phyloP scores from a whole-genome alignment of 2,329 filamentous ascomycete genomes.

The Monosporascus sp. region DNA sequence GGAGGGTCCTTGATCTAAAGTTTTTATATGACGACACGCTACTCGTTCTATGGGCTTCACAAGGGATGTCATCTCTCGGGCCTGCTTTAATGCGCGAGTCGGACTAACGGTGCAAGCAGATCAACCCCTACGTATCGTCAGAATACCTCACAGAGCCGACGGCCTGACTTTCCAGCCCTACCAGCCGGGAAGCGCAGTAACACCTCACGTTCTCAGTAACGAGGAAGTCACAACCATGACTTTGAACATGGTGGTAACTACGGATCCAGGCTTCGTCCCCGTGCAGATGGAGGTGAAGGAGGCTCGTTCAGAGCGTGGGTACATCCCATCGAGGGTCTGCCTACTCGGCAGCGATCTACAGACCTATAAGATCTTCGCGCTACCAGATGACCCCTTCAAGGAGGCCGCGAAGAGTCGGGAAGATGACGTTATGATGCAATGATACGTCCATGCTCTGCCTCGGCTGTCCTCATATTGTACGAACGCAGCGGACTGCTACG shows the following conservation, averaged over 20 bases:
- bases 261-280: constrained; percentile 32
- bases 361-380: constrained; percentile 42
- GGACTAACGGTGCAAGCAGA: constrained; percentile 7
- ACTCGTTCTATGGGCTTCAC: constrained; percentile 49
- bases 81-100: neutral
- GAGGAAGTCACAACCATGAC: constrained; percentile 25
- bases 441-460: neutral
- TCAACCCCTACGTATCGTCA: constrained; percentile 22
- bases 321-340: constrained; percentile 45
- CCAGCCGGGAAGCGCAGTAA: constrained; percentile 9
- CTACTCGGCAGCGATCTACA: constrained; percentile 44
- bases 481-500: too few relatives aligned
- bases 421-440: neutral
- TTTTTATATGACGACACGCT: constrained; percentile 61
- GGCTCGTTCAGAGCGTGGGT: constrained; percentile 37
- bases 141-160: constrained; percentile 32
- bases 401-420: neutral
- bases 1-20: constrained; percentile 55
- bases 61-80: constrained; percentile 25
- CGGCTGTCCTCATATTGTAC: neutral
- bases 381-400: constrained; percentile 29
- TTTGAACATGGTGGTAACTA: constrained; percentile 21
- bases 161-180: constrained; percentile 33
- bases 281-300: constrained; percentile 48
- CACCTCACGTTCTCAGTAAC: constrained; percentile 22